A percentile compares a stretch with the other conserved stretches of the same genome.
Evolutionary conservation across 441 rosid genomes (phyloP).

Genomic region (Syzygium syzygioides): DNA sequence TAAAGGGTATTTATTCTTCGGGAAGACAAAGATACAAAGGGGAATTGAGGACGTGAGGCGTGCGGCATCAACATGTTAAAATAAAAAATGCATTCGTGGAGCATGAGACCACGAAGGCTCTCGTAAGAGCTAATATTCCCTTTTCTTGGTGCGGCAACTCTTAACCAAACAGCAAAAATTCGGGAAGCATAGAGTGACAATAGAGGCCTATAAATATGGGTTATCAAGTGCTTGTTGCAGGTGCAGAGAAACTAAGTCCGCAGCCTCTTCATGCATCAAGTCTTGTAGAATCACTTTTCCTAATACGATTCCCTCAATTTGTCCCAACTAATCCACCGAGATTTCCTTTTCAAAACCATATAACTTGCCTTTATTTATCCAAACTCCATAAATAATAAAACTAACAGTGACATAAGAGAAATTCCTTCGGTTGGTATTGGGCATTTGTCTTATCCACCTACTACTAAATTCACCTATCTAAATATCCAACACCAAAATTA

Average conservation of each 20-base stretch:
- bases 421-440: neutral
- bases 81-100: too few relatives aligned
- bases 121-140: too few relatives aligned
- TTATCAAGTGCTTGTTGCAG: neutral
- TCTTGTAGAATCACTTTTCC: neutral
- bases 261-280: neutral
- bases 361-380: neutral
- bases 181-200: neutral
- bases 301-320: neutral
- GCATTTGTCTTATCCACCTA: neutral
- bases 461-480: neutral
- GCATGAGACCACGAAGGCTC: too few relatives aligned
- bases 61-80: rapidly evolving
- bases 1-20: too few relatives aligned
- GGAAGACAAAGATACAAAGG: too few relatives aligned
- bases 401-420: neutral
- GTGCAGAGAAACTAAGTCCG: neutral
- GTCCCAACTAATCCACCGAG: neutral
- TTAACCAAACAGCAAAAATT: too few relatives aligned
- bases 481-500: neutral
- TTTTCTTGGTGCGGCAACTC: too few relatives aligned
- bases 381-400: neutral
- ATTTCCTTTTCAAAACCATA: neutral
- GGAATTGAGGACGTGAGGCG: too few relatives aligned
- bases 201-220: neutral